Conservation (phyloP, 2,329 filamentous ascomycete species). For the Tolypocladium cylindrosporum region DNA sequence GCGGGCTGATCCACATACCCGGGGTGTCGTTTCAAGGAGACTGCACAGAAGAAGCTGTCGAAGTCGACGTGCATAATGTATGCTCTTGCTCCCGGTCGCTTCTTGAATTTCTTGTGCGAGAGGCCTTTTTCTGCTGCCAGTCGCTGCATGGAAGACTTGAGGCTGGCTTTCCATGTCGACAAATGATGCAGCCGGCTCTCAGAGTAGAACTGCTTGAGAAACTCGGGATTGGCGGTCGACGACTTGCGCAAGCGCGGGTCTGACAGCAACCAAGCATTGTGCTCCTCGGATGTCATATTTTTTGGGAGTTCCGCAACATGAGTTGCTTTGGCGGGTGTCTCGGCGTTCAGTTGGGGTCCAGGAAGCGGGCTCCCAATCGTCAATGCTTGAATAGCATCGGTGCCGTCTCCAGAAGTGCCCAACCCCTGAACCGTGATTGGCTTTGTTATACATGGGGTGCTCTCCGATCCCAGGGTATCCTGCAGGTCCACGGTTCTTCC, state of each 20-base stretch:
- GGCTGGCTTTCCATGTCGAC: slow-evolving; percentile 90
- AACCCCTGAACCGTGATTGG: neutral
- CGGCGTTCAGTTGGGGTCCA: neutral
- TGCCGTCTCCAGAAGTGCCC: neutral
- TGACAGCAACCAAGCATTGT: slow-evolving; percentile 75
- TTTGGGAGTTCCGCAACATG: slow-evolving; percentile 23
- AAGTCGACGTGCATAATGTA: slow-evolving; percentile 97
- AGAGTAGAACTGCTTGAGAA: slow-evolving; percentile 88
- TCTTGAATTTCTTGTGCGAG: slow-evolving; percentile 33
- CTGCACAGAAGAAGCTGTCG: slow-evolving; percentile 95
- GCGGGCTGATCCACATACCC: slow-evolving; percentile 69
- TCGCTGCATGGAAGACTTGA: slow-evolving; percentile 81
- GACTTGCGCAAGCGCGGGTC: slow-evolving; percentile 82
- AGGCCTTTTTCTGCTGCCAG: slow-evolving; percentile 60
- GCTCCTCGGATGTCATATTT: slow-evolving; percentile 82
- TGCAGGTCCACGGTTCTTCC: neutral
- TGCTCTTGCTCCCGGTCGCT: slow-evolving; percentile 52
- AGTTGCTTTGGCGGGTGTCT: neutral
- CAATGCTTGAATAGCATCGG: neutral
- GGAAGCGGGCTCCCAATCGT: neutral
- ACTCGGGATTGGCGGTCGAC: slow-evolving; percentile 85
- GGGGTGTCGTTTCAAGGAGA: slow-evolving; percentile 70
- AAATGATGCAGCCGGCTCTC: slow-evolving; percentile 92
- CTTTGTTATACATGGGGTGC: neutral
- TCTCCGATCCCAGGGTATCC: neutral